Conservation (phyloP, 805 yeast genomes). For the Candida montana region DNA sequence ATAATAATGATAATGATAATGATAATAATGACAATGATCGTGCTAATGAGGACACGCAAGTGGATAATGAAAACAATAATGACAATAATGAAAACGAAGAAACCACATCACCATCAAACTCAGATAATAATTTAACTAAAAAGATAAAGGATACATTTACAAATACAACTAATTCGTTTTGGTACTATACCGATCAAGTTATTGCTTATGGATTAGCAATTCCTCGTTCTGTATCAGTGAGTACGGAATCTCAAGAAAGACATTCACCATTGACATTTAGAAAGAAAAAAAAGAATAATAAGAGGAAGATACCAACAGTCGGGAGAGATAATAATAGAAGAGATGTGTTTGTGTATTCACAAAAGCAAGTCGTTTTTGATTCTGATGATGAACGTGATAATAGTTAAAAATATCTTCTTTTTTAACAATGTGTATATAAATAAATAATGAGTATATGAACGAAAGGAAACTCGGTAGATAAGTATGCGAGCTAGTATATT, state of each 20-base stretch:
- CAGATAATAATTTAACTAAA: not conserved
- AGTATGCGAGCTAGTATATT: no score
- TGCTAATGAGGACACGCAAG: no score
- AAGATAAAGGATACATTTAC: constrained; percentile 22
- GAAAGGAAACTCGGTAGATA: no score
- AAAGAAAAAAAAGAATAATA: constrained; percentile 1
- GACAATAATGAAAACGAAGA: constrained; percentile 1
- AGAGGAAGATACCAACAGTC: constrained; percentile 12
- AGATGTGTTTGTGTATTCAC: constrained; percentile 39
- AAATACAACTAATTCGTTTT: constrained; percentile 33
- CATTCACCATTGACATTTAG: not conserved
- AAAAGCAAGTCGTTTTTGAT: constrained; percentile 34
- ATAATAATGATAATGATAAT: constrained; percentile 2
- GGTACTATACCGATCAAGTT: constrained; percentile 45
- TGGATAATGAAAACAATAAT: not conserved
- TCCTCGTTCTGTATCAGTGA: constrained; percentile 41
- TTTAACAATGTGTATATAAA: no score
- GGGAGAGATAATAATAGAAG: constrained; percentile 26
- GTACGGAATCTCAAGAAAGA: constrained; percentile 12
- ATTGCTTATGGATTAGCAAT: constrained; percentile 56
- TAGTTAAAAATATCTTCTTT: no score
- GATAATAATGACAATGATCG: constrained; percentile 2
- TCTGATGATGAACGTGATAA: constrained; percentile 1
- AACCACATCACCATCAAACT: not conserved
- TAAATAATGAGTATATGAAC: no score